These are phyloP conservation scores for Phytophthora boehmeriae DNA, from an alignment of 352 stramenopile species.

Conservation along the genomic window DNA sequence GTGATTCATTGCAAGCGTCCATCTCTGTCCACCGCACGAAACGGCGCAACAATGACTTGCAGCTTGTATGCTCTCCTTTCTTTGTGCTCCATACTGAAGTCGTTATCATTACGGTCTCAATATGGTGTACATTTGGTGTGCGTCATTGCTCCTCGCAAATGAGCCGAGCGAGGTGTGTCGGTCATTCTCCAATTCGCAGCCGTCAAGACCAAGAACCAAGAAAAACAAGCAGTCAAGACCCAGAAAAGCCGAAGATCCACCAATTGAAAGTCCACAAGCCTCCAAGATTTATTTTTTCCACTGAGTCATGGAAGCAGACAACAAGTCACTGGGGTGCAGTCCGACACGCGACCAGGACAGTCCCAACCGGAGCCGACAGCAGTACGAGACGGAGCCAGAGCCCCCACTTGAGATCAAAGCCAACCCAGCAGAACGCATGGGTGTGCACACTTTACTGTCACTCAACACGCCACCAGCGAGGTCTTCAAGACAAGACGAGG, in stretches of 20 bases:
- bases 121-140: slow-evolving; percentile 40
- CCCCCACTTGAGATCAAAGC: slow-evolving; percentile 18
- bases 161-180: slow-evolving; percentile 2
- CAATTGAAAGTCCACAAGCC: not conserved
- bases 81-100: not conserved
- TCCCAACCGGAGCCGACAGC: slow-evolving; percentile 7
- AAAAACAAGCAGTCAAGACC: slow-evolving; percentile 11
- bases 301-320: slow-evolving; percentile 18
- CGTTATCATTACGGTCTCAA: too few relatives aligned
- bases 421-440: slow-evolving; percentile 14
- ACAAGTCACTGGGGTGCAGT: slow-evolving; percentile 35
- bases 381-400: slow-evolving; percentile 23
- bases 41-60: slow-evolving; percentile 1
- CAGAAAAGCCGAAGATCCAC: slow-evolving; percentile 11
- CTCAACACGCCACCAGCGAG: slow-evolving; percentile 30
- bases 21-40: not conserved
- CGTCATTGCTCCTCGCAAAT: slow-evolving; percentile 20
- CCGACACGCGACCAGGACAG: slow-evolving; percentile 5
- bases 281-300: slow-evolving; percentile 1
- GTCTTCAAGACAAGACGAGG: slow-evolving; percentile 18
- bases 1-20: not conserved
- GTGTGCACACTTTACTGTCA: slow-evolving; percentile 27
- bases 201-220: slow-evolving; percentile 16
- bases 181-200: slow-evolving; percentile 38
- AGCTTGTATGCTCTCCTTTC: not conserved